phyloP scores from a whole-genome alignment of 805 yeast species.

The Starmerella stellata region DNA sequence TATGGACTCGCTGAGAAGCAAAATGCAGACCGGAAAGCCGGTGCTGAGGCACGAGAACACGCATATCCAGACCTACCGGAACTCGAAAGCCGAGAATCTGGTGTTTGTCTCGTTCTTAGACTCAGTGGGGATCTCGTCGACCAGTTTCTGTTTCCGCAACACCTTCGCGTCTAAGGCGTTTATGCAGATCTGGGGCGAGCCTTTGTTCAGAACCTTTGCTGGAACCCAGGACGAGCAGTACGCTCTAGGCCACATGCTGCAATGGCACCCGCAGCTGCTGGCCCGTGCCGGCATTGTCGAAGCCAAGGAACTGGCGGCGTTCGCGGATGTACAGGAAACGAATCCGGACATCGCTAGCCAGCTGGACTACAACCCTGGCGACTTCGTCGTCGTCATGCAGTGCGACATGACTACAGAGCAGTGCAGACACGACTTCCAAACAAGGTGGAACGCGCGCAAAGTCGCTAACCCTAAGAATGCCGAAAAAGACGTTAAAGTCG shows the following conservation, averaged over 20 bases:
- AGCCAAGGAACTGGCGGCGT: conserved; percentile 33
- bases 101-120: conserved; percentile 55
- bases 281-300: conserved; percentile 59
- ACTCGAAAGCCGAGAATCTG: conserved; percentile 36
- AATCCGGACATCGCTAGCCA: not conserved
- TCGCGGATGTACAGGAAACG: conserved; percentile 7
- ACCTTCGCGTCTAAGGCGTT: conserved; percentile 40
- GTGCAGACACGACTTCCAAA: conserved; percentile 19
- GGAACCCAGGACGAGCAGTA: conserved; percentile 36
- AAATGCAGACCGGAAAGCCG: conserved; percentile 52
- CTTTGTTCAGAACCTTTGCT: conserved; percentile 44
- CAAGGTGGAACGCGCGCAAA: conserved; percentile 18
- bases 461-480: conserved; percentile 3
- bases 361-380: conserved; percentile 18
- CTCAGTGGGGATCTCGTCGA: conserved; percentile 41
- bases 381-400: conserved; percentile 23
- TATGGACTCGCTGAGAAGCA: conserved; percentile 41
- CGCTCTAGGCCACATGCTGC: conserved; percentile 69
- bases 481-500: conserved; percentile 1
- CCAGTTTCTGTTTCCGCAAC: conserved; percentile 55
- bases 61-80: conserved; percentile 38
- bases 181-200: conserved; percentile 66
- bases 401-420: conserved; percentile 18
- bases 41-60: conserved; percentile 30
- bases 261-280: conserved; percentile 81